phyloP scores from a whole-genome alignment of 495 filamentous ascomycete genomes.

The Lasiosphaeria miniovina region DNA sequence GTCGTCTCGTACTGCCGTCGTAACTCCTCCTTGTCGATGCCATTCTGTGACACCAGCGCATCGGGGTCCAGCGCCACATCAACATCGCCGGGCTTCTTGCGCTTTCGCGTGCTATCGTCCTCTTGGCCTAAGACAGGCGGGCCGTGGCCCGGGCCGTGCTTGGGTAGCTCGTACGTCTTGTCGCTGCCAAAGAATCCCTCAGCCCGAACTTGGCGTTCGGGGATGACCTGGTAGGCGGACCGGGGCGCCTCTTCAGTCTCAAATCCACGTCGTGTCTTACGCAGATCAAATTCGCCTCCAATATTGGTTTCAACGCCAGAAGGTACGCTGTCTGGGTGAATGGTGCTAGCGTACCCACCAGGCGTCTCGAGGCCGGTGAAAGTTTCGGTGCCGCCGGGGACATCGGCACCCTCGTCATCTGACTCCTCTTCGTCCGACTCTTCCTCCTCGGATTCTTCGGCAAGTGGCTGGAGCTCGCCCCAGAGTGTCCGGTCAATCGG shows the following conservation, averaged over 20 bases:
- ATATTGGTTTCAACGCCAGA: slow-evolving; percentile 64
- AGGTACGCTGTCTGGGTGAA: slow-evolving; percentile 52
- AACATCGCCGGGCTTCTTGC: slow-evolving; percentile 93
- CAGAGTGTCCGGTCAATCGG: slow-evolving; percentile 85
- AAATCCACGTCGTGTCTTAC: slow-evolving; percentile 80
- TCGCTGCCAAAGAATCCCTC: slow-evolving; percentile 97
- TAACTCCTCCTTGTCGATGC: slow-evolving; percentile 62
- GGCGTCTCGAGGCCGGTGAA: slow-evolving; percentile 74
- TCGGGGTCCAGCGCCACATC: slow-evolving; percentile 89
- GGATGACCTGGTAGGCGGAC: slow-evolving; percentile 83
- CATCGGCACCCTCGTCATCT: slow-evolving; percentile 61
- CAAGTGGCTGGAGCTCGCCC: slow-evolving; percentile 87
- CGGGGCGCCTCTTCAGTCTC: slow-evolving; percentile 84
- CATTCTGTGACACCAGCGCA: slow-evolving; percentile 64
- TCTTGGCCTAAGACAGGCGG: slow-evolving; percentile 71
- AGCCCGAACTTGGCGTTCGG: slow-evolving; percentile 75
- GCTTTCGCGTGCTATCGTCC: slow-evolving; percentile 66
- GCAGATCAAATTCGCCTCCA: slow-evolving; percentile 84
- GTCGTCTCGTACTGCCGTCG: slow-evolving; percentile 68
- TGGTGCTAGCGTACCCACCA: slow-evolving; percentile 71
- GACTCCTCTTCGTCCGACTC: slow-evolving; percentile 67
- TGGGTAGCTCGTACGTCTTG: slow-evolving; percentile 78
- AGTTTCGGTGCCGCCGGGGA: slow-evolving; percentile 63
- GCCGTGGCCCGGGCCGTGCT: slow-evolving; percentile 30
- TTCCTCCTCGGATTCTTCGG: slow-evolving; percentile 78